Percentiles rank a stretch among this genome's conserved stretches.
phyloP scores from a whole-genome alignment of 225 moss, liverwort and hornwort genomes.

The Takakia lepidozioides region DNA sequence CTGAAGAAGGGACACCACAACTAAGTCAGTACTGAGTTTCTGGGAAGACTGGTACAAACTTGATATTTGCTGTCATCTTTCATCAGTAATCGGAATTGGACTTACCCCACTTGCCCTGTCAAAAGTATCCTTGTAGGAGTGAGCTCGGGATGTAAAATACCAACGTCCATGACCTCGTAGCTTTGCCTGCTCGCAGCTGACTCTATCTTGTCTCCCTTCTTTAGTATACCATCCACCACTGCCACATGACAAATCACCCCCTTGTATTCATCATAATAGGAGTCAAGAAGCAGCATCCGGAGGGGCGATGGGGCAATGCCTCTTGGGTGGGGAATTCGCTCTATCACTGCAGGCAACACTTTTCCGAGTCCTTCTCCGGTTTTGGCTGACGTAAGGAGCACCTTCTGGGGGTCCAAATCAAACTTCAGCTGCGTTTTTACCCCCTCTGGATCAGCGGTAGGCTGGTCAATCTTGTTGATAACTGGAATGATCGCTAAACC shows the following conservation, averaged over 20 bases:
- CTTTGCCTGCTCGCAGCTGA: constrained; percentile 73
- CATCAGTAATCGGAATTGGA: no score
- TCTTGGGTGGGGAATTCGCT: constrained; percentile 64
- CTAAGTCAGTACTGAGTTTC: no score
- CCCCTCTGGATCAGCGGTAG: constrained; percentile 74
- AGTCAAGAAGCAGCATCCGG: constrained; percentile 82
- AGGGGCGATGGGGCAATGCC: constrained; percentile 45
- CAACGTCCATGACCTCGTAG: constrained; percentile 82
- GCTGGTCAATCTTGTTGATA: constrained; percentile 91
- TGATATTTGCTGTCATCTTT: no score
- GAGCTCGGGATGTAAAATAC: constrained; percentile 84
- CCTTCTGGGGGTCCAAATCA: constrained; percentile 67
- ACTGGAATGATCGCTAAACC: constrained; percentile 85
- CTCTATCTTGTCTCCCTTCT: constrained; percentile 77
- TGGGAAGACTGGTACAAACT: no score
- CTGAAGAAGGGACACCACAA: no score
- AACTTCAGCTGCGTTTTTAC: constrained; percentile 77
- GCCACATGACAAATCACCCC: constrained; percentile 90
- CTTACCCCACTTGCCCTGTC: constrained; percentile 83
- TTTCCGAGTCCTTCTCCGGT: constrained; percentile 80
- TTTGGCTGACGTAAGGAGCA: constrained; percentile 82
- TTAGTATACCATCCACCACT: constrained; percentile 77
- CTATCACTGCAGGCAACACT: constrained; percentile 76
- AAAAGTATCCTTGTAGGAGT: constrained; percentile 67
- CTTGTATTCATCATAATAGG: constrained; percentile 87